phyloP scores from a whole-genome alignment of 805 yeast genomes.

The Teunomyces aglyptinius region DNA sequence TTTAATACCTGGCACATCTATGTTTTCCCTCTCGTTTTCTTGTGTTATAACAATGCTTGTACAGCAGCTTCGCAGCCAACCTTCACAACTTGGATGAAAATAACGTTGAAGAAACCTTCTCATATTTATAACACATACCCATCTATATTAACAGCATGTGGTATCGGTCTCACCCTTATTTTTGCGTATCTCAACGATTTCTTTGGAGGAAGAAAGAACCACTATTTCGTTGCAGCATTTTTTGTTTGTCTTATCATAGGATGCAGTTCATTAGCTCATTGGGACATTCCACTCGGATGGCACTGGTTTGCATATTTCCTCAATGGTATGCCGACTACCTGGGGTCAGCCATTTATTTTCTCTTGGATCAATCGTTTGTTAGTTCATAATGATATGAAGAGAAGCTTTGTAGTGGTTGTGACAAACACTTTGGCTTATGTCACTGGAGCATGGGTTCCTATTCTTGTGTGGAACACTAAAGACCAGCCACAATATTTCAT shows the following conservation, averaged over 20 bases:
- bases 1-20: slow-evolving; percentile 50
- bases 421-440: slow-evolving; percentile 41
- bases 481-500: slow-evolving; percentile 30
- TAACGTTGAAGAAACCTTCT: slow-evolving; percentile 23
- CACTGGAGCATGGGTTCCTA: slow-evolving; percentile 39
- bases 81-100: slow-evolving; percentile 37
- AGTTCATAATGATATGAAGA: slow-evolving; percentile 41
- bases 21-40: slow-evolving; percentile 41
- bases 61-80: slow-evolving; percentile 36
- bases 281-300: slow-evolving; percentile 48
- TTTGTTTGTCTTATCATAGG: slow-evolving; percentile 43
- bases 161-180: slow-evolving; percentile 35
- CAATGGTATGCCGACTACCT: slow-evolving; percentile 45
- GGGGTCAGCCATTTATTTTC: slow-evolving; percentile 57
- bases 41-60: slow-evolving; percentile 36
- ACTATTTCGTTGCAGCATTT: slow-evolving; percentile 33
- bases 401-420: slow-evolving; percentile 35
- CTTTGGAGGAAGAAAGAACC: slow-evolving; percentile 33
- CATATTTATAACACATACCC: slow-evolving; percentile 34
- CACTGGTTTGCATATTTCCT: slow-evolving; percentile 53
- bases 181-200: slow-evolving; percentile 34
- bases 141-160: slow-evolving; percentile 27
- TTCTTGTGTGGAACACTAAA: slow-evolving; percentile 38
- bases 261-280: slow-evolving; percentile 41
- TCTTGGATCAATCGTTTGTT: slow-evolving; percentile 55